Percentiles rank a stretch among this genome's conserved stretches.
Conservation (phyloP, 192 early-diverging fungal genomes). For the Martensiomyces pterosporus region DNA sequence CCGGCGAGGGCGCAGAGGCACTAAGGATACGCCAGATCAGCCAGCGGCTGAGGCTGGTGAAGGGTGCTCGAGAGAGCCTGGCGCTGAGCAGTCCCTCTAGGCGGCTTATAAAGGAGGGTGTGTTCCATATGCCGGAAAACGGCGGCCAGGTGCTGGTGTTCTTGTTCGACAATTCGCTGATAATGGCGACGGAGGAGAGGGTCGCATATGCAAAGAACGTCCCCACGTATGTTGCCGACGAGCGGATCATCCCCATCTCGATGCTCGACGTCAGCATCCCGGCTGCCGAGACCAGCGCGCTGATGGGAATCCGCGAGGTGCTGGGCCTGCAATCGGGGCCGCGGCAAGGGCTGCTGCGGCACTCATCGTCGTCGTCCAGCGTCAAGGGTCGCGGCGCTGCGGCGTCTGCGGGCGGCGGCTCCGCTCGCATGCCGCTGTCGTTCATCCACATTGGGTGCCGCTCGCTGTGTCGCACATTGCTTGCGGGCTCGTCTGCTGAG, state of each 20-base stretch:
- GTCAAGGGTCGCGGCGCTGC: neutral
- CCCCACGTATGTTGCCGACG: constrained; percentile 41
- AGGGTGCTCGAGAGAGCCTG: constrained; percentile 41
- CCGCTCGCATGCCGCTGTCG: constrained; percentile 19
- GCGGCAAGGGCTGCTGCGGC: constrained; percentile 13
- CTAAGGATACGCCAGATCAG: constrained; percentile 42
- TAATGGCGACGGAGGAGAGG: constrained; percentile 39
- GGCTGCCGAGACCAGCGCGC: constrained; percentile 15
- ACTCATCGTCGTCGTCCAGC: constrained; percentile 19
- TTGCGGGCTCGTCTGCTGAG: constrained; percentile 17
- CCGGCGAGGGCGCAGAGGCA: constrained; percentile 32
- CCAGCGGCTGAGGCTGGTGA: constrained; percentile 35
- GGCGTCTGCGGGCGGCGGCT: neutral
- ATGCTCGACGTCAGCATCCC: constrained; percentile 42
- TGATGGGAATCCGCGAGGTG: constrained; percentile 29
- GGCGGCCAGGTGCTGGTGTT: constrained; percentile 37
- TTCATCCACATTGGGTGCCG: constrained; percentile 45
- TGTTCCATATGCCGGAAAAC: constrained; percentile 19
- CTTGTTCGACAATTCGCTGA: constrained; percentile 47
- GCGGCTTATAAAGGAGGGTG: constrained; percentile 37
- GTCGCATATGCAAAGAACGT: constrained; percentile 35
- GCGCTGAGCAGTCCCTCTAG: constrained; percentile 31
- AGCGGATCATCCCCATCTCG: constrained; percentile 43
- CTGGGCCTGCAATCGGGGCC: constrained; percentile 16
- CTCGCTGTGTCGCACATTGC: constrained; percentile 38